Evolutionary conservation across 208 protist genomes (phyloP), one percentile per base, ranked within the genome.

Genomic region (Plasmodiophora brassicae): DNA sequence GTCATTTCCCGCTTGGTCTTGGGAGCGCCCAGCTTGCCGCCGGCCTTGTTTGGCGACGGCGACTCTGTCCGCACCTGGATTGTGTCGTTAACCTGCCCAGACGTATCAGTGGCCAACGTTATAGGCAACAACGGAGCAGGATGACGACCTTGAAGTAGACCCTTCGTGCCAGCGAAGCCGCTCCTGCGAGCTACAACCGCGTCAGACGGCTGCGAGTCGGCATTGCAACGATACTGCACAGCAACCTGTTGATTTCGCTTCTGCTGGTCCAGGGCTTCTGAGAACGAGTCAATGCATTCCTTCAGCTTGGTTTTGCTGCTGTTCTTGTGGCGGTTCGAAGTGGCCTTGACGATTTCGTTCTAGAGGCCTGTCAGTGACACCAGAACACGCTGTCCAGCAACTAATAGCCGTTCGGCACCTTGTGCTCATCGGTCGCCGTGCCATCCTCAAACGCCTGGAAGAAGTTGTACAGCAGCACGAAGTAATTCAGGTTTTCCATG

Each of bases 361-460:
- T 78, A 38, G 41, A 32, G 32, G 25, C 41, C 14, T 14, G 14
- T 78, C 41, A 5, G n/a, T 78, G 10, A 78, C 20, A 78, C 5
- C 32, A 8, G n/a, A 32, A 78, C 41, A n/a, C 5, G n/a, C 5
- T 44, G 41, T 38, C n/a, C 20, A 78, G 20, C 32, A 44, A 32
- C 5, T 5, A 32, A 78, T 14, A 32, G 41, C 14, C 50, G 50
- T 57, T 38, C 14, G 32, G 10, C 14, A 78, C 65, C 65, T 32
- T 78, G 10, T 78, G 65, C 20, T 78, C 65, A 36, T 78, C 65
- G n/a, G 65, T 32, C 5, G 65, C 65, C 20, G 32, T 78, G 14
- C 65, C 65, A 38, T 78, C 65, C n/a, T 78, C 65, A 38, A 78
- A 78, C n/a, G 65, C 65, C n/a, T 78, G 65, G 65, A 78, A 78